Percentiles rank a stretch among this genome's conserved stretches.
These are phyloP conservation scores for Cornus florida DNA, from an alignment of 148 eudicot species.

Conservation along the genomic window DNA sequence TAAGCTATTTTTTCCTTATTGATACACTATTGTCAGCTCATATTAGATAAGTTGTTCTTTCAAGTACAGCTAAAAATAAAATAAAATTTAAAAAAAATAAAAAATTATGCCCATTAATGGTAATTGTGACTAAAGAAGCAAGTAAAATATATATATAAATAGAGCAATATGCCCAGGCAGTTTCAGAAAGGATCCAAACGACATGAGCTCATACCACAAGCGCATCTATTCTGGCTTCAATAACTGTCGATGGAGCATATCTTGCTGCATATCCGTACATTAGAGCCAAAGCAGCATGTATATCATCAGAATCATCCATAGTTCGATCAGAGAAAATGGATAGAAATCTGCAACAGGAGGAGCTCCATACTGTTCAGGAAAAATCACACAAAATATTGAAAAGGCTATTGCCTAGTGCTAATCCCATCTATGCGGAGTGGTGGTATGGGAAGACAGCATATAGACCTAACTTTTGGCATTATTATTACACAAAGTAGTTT, in stretches of 20 bases:
- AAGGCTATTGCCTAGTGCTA: too few relatives aligned
- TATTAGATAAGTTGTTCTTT: not conserved
- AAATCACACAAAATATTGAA: too few relatives aligned
- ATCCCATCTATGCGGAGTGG: too few relatives aligned
- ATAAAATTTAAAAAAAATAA: not conserved
- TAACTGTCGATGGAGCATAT: conserved; percentile 94
- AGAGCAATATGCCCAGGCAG: not conserved
- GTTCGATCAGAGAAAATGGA: conserved; percentile 78
- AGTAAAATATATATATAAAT: not conserved
- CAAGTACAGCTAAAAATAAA: not conserved
- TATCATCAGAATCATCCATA: conserved; percentile 92
- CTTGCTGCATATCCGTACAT: conserved; percentile 99
- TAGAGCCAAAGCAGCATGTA: conserved; percentile 96
- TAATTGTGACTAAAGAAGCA: not conserved
- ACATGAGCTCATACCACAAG: conserved; percentile 69
- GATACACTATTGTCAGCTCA: not conserved
- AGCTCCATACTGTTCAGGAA: not conserved
- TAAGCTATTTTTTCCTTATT: not conserved
- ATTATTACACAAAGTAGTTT: too few relatives aligned
- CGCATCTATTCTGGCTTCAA: conserved; percentile 98
- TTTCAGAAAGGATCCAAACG: not conserved
- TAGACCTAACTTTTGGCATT: too few relatives aligned
- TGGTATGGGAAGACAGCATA: too few relatives aligned
- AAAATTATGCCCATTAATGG: not conserved
- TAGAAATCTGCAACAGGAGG: conserved; percentile 59